Base-by-base conservation (phyloP, 2,329 filamentous ascomycete genomes). In the Claviceps africana region DNA sequence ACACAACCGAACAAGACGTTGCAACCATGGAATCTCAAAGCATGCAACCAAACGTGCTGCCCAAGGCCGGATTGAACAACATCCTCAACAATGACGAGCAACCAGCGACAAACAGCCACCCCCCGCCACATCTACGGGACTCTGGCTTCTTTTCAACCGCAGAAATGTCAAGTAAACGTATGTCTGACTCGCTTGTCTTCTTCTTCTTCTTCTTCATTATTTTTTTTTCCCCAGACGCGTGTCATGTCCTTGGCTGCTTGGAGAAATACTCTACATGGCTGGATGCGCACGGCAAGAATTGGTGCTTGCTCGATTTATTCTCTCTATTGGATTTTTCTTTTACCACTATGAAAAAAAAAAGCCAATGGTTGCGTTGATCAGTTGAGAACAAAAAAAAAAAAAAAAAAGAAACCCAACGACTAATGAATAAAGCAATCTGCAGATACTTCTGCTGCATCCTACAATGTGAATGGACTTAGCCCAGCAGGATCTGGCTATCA, bases 401-500 rank as follows among this genome's bases (percentile, higher is more conserved):
- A n/a, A n/a, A n/a, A n/a, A n/a, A n/a, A n/a, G n/a, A n/a, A n/a
- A n/a, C n/a, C n/a, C n/a, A n/a, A n/a, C n/a, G n/a, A n/a, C n/a
- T n/a, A n/a, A n/a, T n/a, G n/a, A n/a, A n/a, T n/a, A 15, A 30
- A 3, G 5, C 33, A 22, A 17, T 8, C 30, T 48, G 43, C 53
- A 70, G 67, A 70, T 51, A 69, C 67, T 39, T 70, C 67, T 22
- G 64, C 65, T 45, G 67, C 67, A 25, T 70, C 68, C 1, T 70
- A 70, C 55, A 67, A 59, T 51, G 60, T 59, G 44, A 66, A 67
- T 51, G 65, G 67, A 33, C 60, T 70, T 17, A 70, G 67, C 53
- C 75, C 67, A 40, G 66, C 70, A 46, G 66, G 64, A 53, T 75
- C 72, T 15, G 68, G 66, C 40, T 79, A 77, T 55, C 74, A 77